phyloP scores from a whole-genome alignment of 1,284 basidiomycete genomes.

The Ustilago cynodontis region DNA sequence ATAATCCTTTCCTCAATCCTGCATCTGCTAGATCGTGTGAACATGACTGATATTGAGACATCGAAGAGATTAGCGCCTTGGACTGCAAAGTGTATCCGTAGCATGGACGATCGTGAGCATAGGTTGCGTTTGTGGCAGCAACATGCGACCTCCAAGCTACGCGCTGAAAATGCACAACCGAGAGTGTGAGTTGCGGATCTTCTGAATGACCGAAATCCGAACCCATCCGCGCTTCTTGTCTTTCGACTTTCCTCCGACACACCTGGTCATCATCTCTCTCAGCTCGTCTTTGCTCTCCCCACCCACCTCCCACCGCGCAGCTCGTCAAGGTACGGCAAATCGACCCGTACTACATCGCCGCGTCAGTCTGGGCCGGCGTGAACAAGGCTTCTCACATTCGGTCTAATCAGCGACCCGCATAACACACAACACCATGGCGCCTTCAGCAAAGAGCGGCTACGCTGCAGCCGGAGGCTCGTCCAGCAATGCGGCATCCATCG shows the following conservation, averaged over 20 bases:
- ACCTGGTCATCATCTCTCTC: not conserved
- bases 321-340: not conserved
- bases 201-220: slow-evolving; percentile 39
- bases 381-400: not conserved
- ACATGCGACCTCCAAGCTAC: slow-evolving; percentile 15
- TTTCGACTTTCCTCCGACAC: slow-evolving; percentile 12
- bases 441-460: slow-evolving; percentile 32
- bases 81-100: too few species aligned
- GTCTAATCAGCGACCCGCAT: not conserved
- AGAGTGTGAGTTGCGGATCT: slow-evolving; percentile 17
- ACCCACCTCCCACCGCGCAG: not conserved
- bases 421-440: slow-evolving; percentile 33
- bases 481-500: slow-evolving; percentile 33
- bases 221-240: slow-evolving; percentile 10
- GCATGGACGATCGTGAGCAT: too few species aligned
- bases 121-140: not conserved
- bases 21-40: not conserved
- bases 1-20: not conserved
- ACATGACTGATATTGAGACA: too few species aligned
- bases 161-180: slow-evolving; percentile 12
- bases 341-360: not conserved
- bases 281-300: not conserved
- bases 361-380: too few species aligned
- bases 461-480: slow-evolving; percentile 31
- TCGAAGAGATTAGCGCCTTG: not conserved